phyloP scores from a whole-genome alignment of 352 stramenopile genomes.

The Pythium dissotocum region DNA sequence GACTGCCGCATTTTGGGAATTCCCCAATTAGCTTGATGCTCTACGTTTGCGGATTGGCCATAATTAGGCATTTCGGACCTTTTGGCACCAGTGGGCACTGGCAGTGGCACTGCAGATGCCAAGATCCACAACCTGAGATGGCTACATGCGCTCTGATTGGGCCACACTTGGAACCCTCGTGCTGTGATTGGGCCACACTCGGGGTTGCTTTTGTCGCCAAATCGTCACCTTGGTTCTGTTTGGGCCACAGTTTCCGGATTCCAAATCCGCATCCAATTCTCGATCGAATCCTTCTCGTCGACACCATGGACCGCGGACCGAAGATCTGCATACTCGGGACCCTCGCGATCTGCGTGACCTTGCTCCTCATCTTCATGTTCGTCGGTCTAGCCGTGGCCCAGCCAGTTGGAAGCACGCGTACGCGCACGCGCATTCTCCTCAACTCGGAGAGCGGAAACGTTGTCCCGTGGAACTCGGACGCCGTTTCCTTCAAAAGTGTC shows the following conservation, averaged over 20 bases:
- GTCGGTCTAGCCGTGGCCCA: background rate
- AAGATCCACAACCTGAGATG: background rate
- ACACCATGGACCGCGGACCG: background rate
- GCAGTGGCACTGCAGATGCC: no score
- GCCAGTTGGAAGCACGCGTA: background rate
- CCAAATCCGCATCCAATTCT: background rate
- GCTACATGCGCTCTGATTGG: constrained; percentile 2
- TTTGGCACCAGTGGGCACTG: no score
- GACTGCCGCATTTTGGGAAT: no score
- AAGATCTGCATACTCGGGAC: background rate
- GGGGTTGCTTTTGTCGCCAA: background rate
- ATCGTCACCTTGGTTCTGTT: background rate
- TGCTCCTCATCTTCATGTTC: background rate
- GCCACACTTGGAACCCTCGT: background rate
- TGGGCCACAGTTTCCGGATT: background rate
- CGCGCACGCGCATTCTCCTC: no score
- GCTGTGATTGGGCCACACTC: background rate
- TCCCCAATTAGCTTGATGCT: no score
- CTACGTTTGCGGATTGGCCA: no score
- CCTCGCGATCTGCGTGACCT: background rate
- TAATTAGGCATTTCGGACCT: no score
- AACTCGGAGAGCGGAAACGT: background rate
- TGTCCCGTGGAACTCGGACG: background rate
- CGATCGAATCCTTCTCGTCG: background rate
- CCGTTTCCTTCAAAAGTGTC: no score